These are phyloP conservation scores for Helianthus tuberosus DNA, from an alignment of 129 eudicot genomes.

Conservation along the genomic window DNA sequence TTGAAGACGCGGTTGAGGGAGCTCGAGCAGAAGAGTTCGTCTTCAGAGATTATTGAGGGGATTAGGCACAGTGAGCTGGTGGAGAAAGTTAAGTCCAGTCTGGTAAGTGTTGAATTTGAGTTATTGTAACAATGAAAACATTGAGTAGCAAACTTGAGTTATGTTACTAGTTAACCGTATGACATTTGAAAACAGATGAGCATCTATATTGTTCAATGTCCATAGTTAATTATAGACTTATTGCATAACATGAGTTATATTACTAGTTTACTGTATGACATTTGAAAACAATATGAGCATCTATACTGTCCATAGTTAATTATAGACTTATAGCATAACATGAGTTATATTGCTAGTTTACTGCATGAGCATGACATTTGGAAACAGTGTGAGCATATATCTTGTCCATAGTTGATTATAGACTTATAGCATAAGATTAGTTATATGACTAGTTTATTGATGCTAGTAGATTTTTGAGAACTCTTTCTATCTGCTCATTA, in stretches of 20 bases:
- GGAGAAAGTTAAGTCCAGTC: slow-evolving; percentile 70
- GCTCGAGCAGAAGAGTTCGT: slow-evolving; percentile 62
- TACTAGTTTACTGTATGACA: too few species aligned
- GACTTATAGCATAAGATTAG: not conserved
- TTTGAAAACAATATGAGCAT: too few species aligned
- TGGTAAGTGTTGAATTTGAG: slow-evolving; percentile 48
- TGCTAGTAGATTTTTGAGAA: not conserved
- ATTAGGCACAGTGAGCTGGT: slow-evolving; percentile 69
- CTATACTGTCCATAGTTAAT: too few species aligned
- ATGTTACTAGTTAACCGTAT: too few species aligned
- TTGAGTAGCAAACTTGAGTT: too few species aligned
- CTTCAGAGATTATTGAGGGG: slow-evolving; percentile 66
- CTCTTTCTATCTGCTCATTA: not conserved
- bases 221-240: too few species aligned
- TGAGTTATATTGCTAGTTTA: too few species aligned
- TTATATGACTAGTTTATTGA: not conserved
- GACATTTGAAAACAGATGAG: too few species aligned
- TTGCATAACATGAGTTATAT: too few species aligned
- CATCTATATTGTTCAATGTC: too few species aligned
- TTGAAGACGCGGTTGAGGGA: slow-evolving; percentile 62
- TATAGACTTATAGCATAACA: too few species aligned
- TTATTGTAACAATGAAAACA: too few species aligned
- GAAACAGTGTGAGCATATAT: not conserved
- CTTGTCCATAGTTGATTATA: not conserved
- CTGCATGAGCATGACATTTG: not conserved